Conservation (phyloP, 2,329 filamentous ascomycete species). For the Fusarium sp. region DNA sequence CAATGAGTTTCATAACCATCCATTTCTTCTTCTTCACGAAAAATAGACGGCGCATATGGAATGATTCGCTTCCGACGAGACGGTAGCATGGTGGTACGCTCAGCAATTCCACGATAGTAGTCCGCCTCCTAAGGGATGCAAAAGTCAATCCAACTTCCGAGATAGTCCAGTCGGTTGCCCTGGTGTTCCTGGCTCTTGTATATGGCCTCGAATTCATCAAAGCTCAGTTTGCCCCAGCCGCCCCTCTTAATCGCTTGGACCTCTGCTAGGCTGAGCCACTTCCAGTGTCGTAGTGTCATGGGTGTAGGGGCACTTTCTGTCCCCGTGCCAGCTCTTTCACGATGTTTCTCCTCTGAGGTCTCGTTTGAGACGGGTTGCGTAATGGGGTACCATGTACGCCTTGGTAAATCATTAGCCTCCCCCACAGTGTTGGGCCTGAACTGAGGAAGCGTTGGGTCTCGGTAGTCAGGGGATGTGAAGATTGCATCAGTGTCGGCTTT, state of each 20-base stretch:
- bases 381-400: slow-evolving; percentile 39
- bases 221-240: slow-evolving; percentile 83
- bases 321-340: slow-evolving; percentile 20
- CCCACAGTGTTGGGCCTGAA: slow-evolving; percentile 69
- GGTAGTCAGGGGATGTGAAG: slow-evolving; percentile 40
- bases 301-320: slow-evolving; percentile 39
- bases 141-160: slow-evolving; percentile 92
- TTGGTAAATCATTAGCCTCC: slow-evolving; percentile 26
- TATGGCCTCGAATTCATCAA: slow-evolving; percentile 81
- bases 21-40: neutral
- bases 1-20: neutral
- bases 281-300: slow-evolving; percentile 60
- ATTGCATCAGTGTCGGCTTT: slow-evolving; percentile 33
- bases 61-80: neutral
- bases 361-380: slow-evolving; percentile 18
- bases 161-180: slow-evolving; percentile 77
- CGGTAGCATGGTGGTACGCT: neutral
- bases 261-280: slow-evolving; percentile 73
- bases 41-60: neutral
- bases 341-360: neutral
- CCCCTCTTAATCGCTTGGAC: slow-evolving; percentile 76
- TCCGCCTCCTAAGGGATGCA: slow-evolving; percentile 67
- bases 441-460: slow-evolving; percentile 76
- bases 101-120: neutral
- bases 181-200: slow-evolving; percentile 76